Conservation (phyloP, 805 yeast species). For the Tetrapisispora fleetii region DNA sequence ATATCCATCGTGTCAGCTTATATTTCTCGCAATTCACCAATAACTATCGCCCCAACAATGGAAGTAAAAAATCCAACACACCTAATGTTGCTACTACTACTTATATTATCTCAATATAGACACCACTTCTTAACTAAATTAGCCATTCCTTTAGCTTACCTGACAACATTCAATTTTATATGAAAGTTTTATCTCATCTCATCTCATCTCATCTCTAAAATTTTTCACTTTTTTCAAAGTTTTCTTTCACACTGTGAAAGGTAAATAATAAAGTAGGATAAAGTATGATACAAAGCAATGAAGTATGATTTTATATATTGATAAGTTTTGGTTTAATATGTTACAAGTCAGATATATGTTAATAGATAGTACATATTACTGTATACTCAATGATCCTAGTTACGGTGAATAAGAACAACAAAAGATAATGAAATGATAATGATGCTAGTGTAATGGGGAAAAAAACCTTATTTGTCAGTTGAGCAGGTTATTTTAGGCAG, state of each 20-base stretch:
- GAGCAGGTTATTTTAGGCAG: not conserved
- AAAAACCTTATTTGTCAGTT: not conserved
- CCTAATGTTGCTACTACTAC: too few species aligned
- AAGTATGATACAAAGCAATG: too few species aligned
- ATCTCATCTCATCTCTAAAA: conserved; percentile 6
- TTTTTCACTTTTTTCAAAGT: not conserved
- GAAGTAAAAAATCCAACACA: too few species aligned
- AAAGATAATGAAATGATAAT: not conserved
- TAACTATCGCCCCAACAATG: too few species aligned
- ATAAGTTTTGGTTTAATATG: not conserved
- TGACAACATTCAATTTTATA: not conserved
- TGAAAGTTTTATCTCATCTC: conserved; percentile 4
- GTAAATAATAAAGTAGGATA: too few species aligned
- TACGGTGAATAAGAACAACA: too few species aligned
- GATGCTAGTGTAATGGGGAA: not conserved
- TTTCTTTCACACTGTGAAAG: not conserved
- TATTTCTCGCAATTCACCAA: not conserved
- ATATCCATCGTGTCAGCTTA: conserved; percentile 58
- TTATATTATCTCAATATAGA: too few species aligned
- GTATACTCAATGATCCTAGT: not conserved
- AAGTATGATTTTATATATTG: too few species aligned
- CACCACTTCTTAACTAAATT: too few species aligned
- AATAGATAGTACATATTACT: too few species aligned
- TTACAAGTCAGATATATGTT: not conserved
- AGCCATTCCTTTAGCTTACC: too few species aligned